Base-by-base conservation (phyloP, 1,284 basidiomycete genomes). In the Phellinidium pouzarii region DNA sequence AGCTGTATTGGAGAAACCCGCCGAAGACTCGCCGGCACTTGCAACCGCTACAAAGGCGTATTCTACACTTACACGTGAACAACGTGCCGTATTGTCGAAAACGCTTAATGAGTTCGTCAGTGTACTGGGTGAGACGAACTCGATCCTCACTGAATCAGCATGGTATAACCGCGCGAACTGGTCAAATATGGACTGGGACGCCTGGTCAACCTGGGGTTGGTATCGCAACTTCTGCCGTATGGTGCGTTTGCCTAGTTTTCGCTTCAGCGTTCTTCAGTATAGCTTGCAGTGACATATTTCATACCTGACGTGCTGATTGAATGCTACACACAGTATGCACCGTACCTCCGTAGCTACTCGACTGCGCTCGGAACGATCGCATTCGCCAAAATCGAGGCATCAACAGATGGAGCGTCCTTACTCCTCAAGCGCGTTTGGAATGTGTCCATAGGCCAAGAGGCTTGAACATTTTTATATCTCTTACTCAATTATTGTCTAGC, bases 161-260 rank as follows among this genome's bases (percentile, higher is more conserved):
- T 91, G 88, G 87, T 72, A 79, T 42, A 78, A 78, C 48, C 81
- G 85, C n/a, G 71, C 69, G 4, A 76, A 71, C 40, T 90, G 87
- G 87, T 72, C 72, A 34, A 72, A 78, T 38, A 74, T 80, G 23
- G 80, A 85, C 52, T 93, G 91, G 90, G 75, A 77, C 61, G 72
- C 77, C 3, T 91, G 88, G 88, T 84, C 87, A 68, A 86, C 84
- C 0, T 90, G 87, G 84, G 82, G 85, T 4, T 92, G 89, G 90
- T 91, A 87, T 61, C 74, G 86, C 54, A 87, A 93, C 61, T 91
- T 91, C 70, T 87, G 85, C 66, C 73, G 89, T 62, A 74, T 71
- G 64, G 90, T 92, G 56, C 62, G 84, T 74, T 43, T 56, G 47
- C 19, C n/a, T n/a, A n/a, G n/a, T n/a, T 43, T 25, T 25, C 50